Conservation (phyloP, 176 grass and related monocot species). For the Oryza meridionalis region DNA sequence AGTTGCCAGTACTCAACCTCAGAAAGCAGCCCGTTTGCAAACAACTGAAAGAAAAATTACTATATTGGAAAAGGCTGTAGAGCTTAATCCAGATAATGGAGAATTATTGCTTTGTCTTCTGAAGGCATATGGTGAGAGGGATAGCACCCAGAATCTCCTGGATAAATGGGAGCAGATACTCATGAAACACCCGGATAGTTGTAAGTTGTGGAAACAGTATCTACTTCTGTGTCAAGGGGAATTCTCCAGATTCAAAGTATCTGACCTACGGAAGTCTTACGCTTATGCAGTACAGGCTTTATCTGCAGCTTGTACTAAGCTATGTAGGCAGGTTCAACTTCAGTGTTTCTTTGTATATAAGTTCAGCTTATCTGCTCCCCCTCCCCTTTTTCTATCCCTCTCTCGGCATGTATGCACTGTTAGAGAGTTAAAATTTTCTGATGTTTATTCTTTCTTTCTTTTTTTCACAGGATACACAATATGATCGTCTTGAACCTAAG, state of each 20-base stretch:
- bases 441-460: slow-evolving; percentile 16
- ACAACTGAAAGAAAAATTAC: slow-evolving; percentile 96
- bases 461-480: slow-evolving; percentile 58
- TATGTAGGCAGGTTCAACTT: slow-evolving; percentile 89
- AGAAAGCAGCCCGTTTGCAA: slow-evolving; percentile 80
- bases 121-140: slow-evolving; percentile 80
- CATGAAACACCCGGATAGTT: slow-evolving; percentile 70
- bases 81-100: slow-evolving; percentile 86
- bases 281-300: slow-evolving; percentile 84
- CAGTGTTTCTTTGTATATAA: slow-evolving; percentile 43
- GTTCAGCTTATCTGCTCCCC: slow-evolving; percentile 1
- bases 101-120: slow-evolving; percentile 84
- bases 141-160: slow-evolving; percentile 60
- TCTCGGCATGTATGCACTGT: slow-evolving; percentile 1
- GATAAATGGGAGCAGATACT: slow-evolving; percentile 87
- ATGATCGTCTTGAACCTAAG: slow-evolving; percentile 39
- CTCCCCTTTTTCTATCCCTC: neutral
- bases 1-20: slow-evolving; percentile 73
- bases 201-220: slow-evolving; percentile 95
- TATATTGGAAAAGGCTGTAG: slow-evolving; percentile 88
- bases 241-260: slow-evolving; percentile 94
- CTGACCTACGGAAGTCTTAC: slow-evolving; percentile 68
- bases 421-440: slow-evolving; percentile 4
- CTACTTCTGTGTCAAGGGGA: slow-evolving; percentile 85
- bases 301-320: slow-evolving; percentile 77